phyloP scores from a whole-genome alignment of 2,329 filamentous ascomycete genomes.

The Fusarium haematococcum region DNA sequence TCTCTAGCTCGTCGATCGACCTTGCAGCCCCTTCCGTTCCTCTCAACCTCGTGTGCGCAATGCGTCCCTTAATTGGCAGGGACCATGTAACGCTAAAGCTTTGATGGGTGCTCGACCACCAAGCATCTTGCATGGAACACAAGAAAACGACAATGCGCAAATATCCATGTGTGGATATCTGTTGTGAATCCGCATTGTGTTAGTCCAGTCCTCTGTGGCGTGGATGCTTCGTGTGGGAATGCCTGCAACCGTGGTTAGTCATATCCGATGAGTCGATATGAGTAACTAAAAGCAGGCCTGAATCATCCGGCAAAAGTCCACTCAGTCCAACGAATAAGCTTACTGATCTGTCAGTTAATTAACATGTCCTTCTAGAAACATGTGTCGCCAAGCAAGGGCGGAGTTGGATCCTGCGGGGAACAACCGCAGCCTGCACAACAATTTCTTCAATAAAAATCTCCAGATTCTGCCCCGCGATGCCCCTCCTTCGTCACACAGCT shows the following conservation, averaged over 20 bases:
- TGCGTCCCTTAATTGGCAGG: slow-evolving; percentile 23
- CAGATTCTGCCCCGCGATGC: slow-evolving; percentile 34
- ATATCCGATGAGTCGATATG: slow-evolving; percentile 26
- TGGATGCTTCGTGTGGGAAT: not conserved
- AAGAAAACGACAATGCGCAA: not conserved
- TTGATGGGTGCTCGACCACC: not conserved
- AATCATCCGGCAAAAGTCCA: slow-evolving; percentile 27
- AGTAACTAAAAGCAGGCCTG: slow-evolving; percentile 7
- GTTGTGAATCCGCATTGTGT: not conserved
- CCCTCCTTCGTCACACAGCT: slow-evolving; percentile 27
- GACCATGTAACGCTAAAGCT: not conserved
- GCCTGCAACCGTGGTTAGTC: not conserved
- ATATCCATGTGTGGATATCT: not conserved
- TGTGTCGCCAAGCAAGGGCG: slow-evolving; percentile 2
- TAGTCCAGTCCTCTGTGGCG: not conserved
- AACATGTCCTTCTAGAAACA: slow-evolving; percentile 14
- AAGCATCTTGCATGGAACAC: not conserved
- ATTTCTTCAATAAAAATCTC: slow-evolving; percentile 9
- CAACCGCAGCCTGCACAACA: slow-evolving; percentile 3
- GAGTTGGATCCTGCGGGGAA: slow-evolving; percentile 21
- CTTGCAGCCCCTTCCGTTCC: slow-evolving; percentile 13
- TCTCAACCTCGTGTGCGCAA: slow-evolving; percentile 25
- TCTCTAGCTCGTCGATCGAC: slow-evolving; percentile 23
- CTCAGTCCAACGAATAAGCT: slow-evolving; percentile 11
- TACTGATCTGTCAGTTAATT: slow-evolving; percentile 6